Conservation (phyloP, 31 red algal genomes). For the Endocladia muricata region DNA sequence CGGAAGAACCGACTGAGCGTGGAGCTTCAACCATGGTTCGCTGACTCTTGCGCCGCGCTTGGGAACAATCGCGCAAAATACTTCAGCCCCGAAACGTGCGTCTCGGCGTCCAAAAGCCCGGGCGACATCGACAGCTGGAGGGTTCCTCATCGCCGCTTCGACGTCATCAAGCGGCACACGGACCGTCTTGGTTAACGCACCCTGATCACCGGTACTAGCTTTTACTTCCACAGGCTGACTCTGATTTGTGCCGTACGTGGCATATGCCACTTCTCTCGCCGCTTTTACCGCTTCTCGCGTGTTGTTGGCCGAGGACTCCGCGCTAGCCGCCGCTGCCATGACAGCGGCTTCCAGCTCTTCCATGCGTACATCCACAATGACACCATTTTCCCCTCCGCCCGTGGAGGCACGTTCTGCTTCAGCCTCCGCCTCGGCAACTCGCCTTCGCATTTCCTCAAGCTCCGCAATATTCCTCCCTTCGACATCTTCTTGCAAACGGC, state of each 20-base stretch:
- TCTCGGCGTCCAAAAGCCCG: constrained; percentile 75
- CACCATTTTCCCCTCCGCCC: constrained; percentile 10
- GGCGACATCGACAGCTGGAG: constrained; percentile 55
- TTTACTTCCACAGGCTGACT: constrained; percentile 69
- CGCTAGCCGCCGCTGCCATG: constrained; percentile 64
- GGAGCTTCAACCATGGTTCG: constrained; percentile 71
- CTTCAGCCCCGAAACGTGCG: constrained; percentile 64
- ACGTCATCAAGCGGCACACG: constrained; percentile 74
- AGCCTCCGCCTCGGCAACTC: constrained; percentile 65
- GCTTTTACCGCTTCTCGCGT: constrained; percentile 67
- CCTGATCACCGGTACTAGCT: constrained; percentile 61
- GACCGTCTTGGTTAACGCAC: constrained; percentile 68
- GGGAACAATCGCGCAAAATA: constrained; percentile 78
- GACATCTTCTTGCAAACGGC: constrained; percentile 49
- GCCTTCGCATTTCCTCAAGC: constrained; percentile 60
- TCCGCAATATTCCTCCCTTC: constrained; percentile 70
- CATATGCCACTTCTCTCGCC: constrained; percentile 68
- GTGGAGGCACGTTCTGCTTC: constrained; percentile 48
- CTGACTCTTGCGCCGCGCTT: constrained; percentile 73
- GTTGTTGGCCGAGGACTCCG: constrained; percentile 63
- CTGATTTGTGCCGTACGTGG: constrained; percentile 63
- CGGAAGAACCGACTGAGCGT: constrained; percentile 63
- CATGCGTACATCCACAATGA: constrained; percentile 67
- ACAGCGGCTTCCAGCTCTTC: constrained; percentile 79
- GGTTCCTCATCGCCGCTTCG: constrained; percentile 68